Evolutionary conservation across 148 eudicot genomes (phyloP).

Genomic region (Amaranthus palmeri): DNA sequence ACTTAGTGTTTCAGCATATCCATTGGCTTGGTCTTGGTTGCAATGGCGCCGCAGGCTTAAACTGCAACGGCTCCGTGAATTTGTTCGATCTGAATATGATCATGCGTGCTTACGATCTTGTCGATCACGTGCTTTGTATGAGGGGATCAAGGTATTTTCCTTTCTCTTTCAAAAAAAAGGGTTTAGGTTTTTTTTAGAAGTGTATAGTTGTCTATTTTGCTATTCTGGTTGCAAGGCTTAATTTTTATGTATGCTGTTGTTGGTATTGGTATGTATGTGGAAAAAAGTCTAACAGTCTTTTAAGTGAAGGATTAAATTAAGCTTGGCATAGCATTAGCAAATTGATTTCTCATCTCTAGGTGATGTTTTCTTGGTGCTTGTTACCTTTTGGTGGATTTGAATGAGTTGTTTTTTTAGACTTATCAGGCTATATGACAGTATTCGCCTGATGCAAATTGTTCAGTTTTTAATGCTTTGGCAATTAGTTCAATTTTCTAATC

Average conservation of each 20-base stretch:
- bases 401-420: too few relatives aligned
- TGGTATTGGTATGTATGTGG: neutral
- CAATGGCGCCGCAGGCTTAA: slow-evolving; percentile 89
- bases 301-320: neutral
- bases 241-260: neutral
- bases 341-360: neutral
- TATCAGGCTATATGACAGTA: neutral
- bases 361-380: neutral
- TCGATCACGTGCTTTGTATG: slow-evolving; percentile 97
- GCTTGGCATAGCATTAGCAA: neutral
- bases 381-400: neutral
- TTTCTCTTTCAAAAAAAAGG: too few relatives aligned
- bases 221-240: neutral
- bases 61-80: slow-evolving; percentile 86
- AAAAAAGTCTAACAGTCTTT: neutral
- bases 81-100: slow-evolving; percentile 96
- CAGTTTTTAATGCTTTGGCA: neutral
- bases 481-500: slow-evolving; percentile 7
- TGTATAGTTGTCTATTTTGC: too few relatives aligned
- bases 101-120: slow-evolving; percentile 98
- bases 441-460: too few relatives aligned
- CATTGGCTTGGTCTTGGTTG: slow-evolving; percentile 97
- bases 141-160: slow-evolving; percentile 75
- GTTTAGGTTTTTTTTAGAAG: too few relatives aligned
- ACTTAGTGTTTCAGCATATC: slow-evolving; percentile 72